Base-by-base conservation (phyloP, 2,329 filamentous ascomycete species). In the Aulographum hederae region DNA sequence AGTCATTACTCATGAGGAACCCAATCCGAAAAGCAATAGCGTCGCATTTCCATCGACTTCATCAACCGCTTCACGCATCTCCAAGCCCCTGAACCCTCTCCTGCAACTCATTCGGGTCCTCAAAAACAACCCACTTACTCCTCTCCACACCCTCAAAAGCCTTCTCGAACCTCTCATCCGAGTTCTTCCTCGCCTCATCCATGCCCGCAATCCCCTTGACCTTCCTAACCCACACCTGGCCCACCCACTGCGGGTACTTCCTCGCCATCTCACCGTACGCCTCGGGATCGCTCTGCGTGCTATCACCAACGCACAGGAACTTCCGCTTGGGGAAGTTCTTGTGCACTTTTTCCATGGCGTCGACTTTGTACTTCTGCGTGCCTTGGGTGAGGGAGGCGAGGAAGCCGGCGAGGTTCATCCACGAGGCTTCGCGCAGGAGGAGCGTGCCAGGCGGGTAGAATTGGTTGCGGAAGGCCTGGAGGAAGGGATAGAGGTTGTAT, bases 401-500 rank as follows among this genome's bases (percentile, higher is more conserved):
- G 31, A 95, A 62, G 2, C 82, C 84, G 1, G 73, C 67, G 2
- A 94, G 58, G 31, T 81, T 85, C 66, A 81, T 76, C 79, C 80
- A 92, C 34, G 73, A 80, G 6, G 77, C 73, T 44, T 94, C 82
- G 25, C 86, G 75, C 5, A 95, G 66, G 21, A 94, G 70, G 38
- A 94, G 65, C 16, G 81, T 81, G 8, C 86, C 86, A 3, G 65
- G 66, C 0, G 78, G 79, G 47, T 75, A 95, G 52, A 78, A 57
- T 2, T 62, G 49, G 33, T 73, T 57, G 21, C 82, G 64, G 54
- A 95, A 95, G 1, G 63, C 52, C 34, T 67, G 73, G 16, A 95
- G 65, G 53, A 94, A 89, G 0, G 80, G 78, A 47, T 94, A 94
- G 6, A 95, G 67, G 43, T 91, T 93, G 60, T 94, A 94, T 0